These are phyloP conservation scores for Sclerospora graminicola DNA, from an alignment of 352 stramenopile genomes.

Conservation along the genomic window DNA sequence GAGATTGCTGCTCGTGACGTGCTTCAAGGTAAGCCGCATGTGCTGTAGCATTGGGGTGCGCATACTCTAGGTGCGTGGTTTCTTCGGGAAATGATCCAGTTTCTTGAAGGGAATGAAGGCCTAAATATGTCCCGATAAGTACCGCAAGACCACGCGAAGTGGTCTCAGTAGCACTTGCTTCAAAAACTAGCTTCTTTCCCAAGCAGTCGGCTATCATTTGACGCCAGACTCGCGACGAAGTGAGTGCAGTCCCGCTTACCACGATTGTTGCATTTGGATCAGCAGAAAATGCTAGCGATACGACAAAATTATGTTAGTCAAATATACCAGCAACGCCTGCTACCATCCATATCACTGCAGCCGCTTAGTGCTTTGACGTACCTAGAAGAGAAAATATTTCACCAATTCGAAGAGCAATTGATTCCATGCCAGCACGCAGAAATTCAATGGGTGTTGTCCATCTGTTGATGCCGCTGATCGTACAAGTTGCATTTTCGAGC, in stretches of 20 bases:
- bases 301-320: neutral
- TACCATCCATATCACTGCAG: neutral
- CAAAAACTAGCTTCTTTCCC: constrained; percentile 57
- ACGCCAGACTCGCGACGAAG: constrained; percentile 70
- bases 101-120: constrained; percentile 38
- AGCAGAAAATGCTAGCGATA: constrained; percentile 25
- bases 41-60: constrained; percentile 30
- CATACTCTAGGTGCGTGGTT: constrained; percentile 18
- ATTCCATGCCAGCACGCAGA: constrained; percentile 85
- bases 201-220: constrained; percentile 83
- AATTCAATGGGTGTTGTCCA: constrained; percentile 85
- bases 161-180: constrained; percentile 53
- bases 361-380: constrained; percentile 7
- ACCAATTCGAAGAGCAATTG: constrained; percentile 84
- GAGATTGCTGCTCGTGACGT: constrained; percentile 51
- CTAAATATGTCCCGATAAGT: constrained; percentile 50
- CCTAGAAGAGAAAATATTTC: constrained; percentile 78
- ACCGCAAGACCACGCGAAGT: constrained; percentile 80
- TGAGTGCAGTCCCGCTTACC: constrained; percentile 73
- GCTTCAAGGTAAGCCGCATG: constrained; percentile 55
- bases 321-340: neutral
- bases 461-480: constrained; percentile 87
- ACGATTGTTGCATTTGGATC: constrained; percentile 46
- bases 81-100: constrained; percentile 20
- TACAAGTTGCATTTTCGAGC: constrained; percentile 82